phyloP scores from a whole-genome alignment of 805 yeast species.

The Suhomyces sp. region DNA sequence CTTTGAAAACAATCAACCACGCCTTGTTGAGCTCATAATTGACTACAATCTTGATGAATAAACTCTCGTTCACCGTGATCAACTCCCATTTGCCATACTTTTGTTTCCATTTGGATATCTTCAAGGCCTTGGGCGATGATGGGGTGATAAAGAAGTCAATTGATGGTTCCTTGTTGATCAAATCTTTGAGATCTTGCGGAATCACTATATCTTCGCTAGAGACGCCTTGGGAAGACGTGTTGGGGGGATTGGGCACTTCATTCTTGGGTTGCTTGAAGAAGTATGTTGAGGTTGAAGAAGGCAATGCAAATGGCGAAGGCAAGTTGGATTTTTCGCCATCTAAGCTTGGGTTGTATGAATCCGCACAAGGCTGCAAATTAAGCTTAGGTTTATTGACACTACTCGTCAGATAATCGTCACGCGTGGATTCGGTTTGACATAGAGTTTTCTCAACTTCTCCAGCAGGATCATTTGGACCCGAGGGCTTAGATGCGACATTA shows the following conservation, averaged over 20 bases:
- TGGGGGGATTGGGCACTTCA: slow-evolving; percentile 1
- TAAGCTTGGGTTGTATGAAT: slow-evolving; percentile 3
- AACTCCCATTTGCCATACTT: slow-evolving; percentile 45
- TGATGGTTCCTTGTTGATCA: slow-evolving; percentile 36
- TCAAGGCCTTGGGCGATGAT: slow-evolving; percentile 32
- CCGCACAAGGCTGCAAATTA: not conserved
- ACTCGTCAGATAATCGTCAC: not conserved
- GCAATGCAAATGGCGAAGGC: slow-evolving; percentile 44
- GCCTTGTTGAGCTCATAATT: slow-evolving; percentile 31
- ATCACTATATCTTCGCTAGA: slow-evolving; percentile 21
- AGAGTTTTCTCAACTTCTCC: not conserved
- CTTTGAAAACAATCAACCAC: slow-evolving; percentile 42
- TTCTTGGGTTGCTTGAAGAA: slow-evolving; percentile 33
- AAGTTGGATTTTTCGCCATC: slow-evolving; percentile 11
- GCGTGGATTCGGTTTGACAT: not conserved
- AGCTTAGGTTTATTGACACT: not conserved
- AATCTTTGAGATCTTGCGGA: slow-evolving; percentile 34
- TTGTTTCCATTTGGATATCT: slow-evolving; percentile 42
- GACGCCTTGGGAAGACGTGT: slow-evolving; percentile 2
- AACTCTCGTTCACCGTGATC: slow-evolving; percentile 34
- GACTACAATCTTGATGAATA: slow-evolving; percentile 38
- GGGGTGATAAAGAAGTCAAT: slow-evolving; percentile 38
- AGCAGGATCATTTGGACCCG: not conserved
- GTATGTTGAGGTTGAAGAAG: slow-evolving; percentile 39
- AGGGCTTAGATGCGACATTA: not conserved